Conservation (phyloP, 495 filamentous ascomycete genomes). For the Penicillium manginii region DNA sequence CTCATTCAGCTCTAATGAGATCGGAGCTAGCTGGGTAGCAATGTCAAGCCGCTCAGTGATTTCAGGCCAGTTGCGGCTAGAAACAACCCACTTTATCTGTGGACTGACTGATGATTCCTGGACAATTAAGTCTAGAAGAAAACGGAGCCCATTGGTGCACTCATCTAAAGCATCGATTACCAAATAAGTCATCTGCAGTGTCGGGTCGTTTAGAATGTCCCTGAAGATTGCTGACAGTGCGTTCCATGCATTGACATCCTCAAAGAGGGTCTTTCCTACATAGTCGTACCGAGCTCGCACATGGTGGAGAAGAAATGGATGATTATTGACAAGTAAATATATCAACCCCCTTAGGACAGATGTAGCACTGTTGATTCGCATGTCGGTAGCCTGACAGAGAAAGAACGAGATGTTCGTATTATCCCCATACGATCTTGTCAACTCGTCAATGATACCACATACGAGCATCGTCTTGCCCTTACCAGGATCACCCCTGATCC, state of each 20-base stretch:
- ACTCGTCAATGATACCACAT: constrained; percentile 44
- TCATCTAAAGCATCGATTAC: constrained; percentile 56
- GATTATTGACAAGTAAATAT: constrained; percentile 40
- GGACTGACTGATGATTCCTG: constrained; percentile 5
- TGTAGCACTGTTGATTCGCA: constrained; percentile 40
- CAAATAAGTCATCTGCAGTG: constrained; percentile 33
- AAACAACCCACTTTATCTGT: constrained; percentile 35
- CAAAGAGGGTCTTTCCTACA: constrained; percentile 32
- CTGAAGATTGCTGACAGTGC: constrained; percentile 33
- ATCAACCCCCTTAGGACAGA: constrained; percentile 46
- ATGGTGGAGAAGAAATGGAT: constrained; percentile 38
- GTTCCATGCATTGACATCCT: constrained; percentile 38
- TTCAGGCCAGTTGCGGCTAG: constrained; percentile 30
- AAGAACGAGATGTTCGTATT: constrained; percentile 42
- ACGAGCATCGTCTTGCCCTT: constrained; percentile 48
- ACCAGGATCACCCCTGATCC: constrained; percentile 32
- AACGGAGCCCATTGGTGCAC: constrained; percentile 30
- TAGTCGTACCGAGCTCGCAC: constrained; percentile 18
- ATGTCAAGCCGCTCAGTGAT: constrained; percentile 24
- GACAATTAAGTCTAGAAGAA: constrained; percentile 36
- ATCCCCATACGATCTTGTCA: constrained; percentile 15
- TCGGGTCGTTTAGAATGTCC: constrained; percentile 37
- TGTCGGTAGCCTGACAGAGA: constrained; percentile 48
- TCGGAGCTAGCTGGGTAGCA: background rate
- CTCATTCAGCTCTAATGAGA: constrained; percentile 31